phyloP scores from a whole-genome alignment of 2,329 filamentous ascomycete species.

The Aspergillus fumigatiaffinis region DNA sequence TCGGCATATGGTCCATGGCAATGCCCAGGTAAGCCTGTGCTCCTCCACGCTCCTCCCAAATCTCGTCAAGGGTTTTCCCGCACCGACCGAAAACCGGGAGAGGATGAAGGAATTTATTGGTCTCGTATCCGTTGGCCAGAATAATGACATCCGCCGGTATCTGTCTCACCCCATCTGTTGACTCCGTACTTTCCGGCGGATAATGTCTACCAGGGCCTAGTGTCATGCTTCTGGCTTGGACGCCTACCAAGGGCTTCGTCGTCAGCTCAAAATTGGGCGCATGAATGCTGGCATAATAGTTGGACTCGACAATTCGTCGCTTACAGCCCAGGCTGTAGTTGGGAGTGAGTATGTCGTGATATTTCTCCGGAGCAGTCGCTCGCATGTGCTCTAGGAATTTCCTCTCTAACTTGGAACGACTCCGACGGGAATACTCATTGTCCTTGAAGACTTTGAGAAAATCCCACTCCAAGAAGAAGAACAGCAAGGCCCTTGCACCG shows the following conservation, averaged over 20 bases:
- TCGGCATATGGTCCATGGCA: slow-evolving; percentile 59
- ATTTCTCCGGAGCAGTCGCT: slow-evolving; percentile 14
- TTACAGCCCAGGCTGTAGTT: slow-evolving; percentile 11
- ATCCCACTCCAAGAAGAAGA: not conserved
- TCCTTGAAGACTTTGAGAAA: slow-evolving; percentile 15
- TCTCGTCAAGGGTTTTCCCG: slow-evolving; percentile 17
- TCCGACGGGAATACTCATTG: slow-evolving; percentile 15
- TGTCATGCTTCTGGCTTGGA: not conserved
- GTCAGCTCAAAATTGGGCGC: slow-evolving; percentile 9
- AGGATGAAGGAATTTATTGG: slow-evolving; percentile 32
- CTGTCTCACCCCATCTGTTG: slow-evolving; percentile 4
- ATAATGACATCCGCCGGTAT: slow-evolving; percentile 26
- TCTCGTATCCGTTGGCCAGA: slow-evolving; percentile 34
- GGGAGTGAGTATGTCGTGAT: slow-evolving; percentile 15
- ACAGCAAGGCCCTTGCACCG: not conserved
- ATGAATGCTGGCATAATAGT: slow-evolving; percentile 8
- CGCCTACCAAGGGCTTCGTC: slow-evolving; percentile 7
- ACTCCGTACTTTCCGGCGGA: not conserved
- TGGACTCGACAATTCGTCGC: slow-evolving; percentile 8
- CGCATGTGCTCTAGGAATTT: slow-evolving; percentile 17
- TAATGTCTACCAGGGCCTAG: not conserved
- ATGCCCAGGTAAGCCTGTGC: slow-evolving; percentile 33
- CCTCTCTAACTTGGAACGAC: slow-evolving; percentile 9
- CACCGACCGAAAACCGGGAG: slow-evolving; percentile 27
- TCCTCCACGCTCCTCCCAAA: slow-evolving; percentile 27